Base-by-base conservation (phyloP, 192 early-diverging fungal genomes). In the Pilobolus umbonatus region DNA sequence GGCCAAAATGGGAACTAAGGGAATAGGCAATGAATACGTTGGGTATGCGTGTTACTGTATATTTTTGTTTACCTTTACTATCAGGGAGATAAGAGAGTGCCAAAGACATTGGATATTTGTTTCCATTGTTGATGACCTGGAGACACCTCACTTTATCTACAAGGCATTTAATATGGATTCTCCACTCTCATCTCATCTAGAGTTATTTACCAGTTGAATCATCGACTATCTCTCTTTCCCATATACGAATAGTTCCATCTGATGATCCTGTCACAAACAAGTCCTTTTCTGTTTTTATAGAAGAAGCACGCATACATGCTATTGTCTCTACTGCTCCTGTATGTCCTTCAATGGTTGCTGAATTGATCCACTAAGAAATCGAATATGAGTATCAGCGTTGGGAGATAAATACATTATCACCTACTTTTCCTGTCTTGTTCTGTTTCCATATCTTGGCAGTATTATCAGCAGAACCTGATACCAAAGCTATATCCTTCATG, bases 401-500 rank as follows among this genome's bases (percentile, higher is more conserved):
- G 1, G 14, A 12, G 19, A 36, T 19, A 4, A 15, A 34, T 15
- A 35, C 5, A 35, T 19, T 19, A 32, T 40, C 21, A 43, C 47
- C 22, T 68, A 72, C 58, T 54, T 67, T 42, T 39, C 54, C 51
- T 24, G 30, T 17, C 6, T 44, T 21, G 21, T 34, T 57, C 12
- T 53, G 65, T 59, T 77, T 77, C 94, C 94, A 96, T 1, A 94
- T 66, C 3, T 88, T 79, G 0, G 78, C 83, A 1, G 90, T 89
- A 58, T 77, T 77, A 60, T 94, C 92, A 4, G 87, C 87, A 2
- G 90, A 88, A 12, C 85, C 94, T 14, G 88, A 88, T 19, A 92
- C 78, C 2, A 94, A 68, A 10, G 80, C 84, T 15, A 84, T 75
- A 24, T 80, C 81, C 14, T 44, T 67, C n/a, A 78, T 79, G 7